Base-by-base conservation (phyloP, 1,284 basidiomycete genomes). In the Fistulinella cinereoalba region DNA sequence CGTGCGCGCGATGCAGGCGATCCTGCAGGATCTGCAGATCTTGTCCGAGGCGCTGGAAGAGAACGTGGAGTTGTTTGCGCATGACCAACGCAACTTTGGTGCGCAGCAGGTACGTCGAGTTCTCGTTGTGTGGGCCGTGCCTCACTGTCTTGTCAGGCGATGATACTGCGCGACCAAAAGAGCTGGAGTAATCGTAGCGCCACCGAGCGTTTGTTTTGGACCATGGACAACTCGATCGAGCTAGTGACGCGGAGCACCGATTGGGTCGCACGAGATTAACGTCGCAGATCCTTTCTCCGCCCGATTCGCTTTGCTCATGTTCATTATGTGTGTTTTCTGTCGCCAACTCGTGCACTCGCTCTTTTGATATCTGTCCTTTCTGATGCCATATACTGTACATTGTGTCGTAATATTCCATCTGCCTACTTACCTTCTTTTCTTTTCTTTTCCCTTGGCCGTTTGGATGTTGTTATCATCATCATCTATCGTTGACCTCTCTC, bases 131-230 rank as follows among this genome's bases (percentile, higher is more conserved):
- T 36, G 37, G 32, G 18, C 11, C 23, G 39, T 6, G 18, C 7
- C 2, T 31, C 19, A n/a, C n/a, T 37, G 16, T 13, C 12, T 29
- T 45, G 45, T 43, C 61, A 95, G 86, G 92, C 92, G 18, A 92
- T 95, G 81, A 91, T 97, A 49, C 73, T 97, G 15, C 78, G 93
- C 27, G 87, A 93, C 59, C 94, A 97, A 68, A 92, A 92, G 68
- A 87, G 85, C 61, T 97, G 93, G 93, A 94, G 83, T 51, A 82
- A 83, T 19, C 76, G 91, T 44, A 92, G 88, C 55, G 82, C 88
- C 15, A 93, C 88, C 21, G 93, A 97, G 65, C 77, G 87, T 39
- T 67, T 91, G 50, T 95, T 95, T 70, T 95, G 90, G 83, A 89
- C 88, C 43, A 84, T 84, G 46, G 90, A 93, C 60, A 84, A 88